phyloP scores from a whole-genome alignment of 2,329 filamentous ascomycete species.

The Juglanconis juglandina region DNA sequence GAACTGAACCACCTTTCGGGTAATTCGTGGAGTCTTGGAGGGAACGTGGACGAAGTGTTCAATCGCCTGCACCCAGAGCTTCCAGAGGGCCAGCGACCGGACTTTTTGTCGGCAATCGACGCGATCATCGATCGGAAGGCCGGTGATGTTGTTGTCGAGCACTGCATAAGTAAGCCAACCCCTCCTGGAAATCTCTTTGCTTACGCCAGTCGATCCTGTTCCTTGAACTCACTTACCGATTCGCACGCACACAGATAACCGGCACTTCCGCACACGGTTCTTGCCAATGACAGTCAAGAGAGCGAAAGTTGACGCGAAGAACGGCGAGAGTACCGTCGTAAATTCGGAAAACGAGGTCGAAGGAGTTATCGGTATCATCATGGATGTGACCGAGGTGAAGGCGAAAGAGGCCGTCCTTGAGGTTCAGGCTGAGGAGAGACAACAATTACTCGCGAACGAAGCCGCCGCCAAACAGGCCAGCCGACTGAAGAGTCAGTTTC shows the following conservation, averaged over 20 bases:
- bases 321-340: slow-evolving; percentile 44
- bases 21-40: slow-evolving; percentile 13
- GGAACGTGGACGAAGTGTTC: slow-evolving; percentile 60
- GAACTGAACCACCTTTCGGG: slow-evolving; percentile 30
- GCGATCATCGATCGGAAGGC: slow-evolving; percentile 60
- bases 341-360: slow-evolving; percentile 53
- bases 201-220: not conserved
- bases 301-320: slow-evolving; percentile 44
- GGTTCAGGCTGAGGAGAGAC: slow-evolving; percentile 65
- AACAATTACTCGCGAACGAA: slow-evolving; percentile 68
- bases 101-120: slow-evolving; percentile 58
- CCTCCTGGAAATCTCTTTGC: not conserved
- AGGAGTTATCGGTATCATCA: slow-evolving; percentile 73
- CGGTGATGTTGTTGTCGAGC: slow-evolving; percentile 61
- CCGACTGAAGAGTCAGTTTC: slow-evolving; percentile 74
- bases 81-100: slow-evolving; percentile 40
- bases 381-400: slow-evolving; percentile 74
- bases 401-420: slow-evolving; percentile 60
- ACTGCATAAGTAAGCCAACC: slow-evolving; percentile 46
- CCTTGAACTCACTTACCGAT: not conserved
- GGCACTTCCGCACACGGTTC: slow-evolving; percentile 70
- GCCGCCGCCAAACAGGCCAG: slow-evolving; percentile 77
- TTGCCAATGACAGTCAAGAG: slow-evolving; percentile 61
- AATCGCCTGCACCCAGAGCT: slow-evolving; percentile 43
- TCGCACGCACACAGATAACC: slow-evolving; percentile 40